phyloP scores from a whole-genome alignment of 306 rosid species.

The Alnus rubra region DNA sequence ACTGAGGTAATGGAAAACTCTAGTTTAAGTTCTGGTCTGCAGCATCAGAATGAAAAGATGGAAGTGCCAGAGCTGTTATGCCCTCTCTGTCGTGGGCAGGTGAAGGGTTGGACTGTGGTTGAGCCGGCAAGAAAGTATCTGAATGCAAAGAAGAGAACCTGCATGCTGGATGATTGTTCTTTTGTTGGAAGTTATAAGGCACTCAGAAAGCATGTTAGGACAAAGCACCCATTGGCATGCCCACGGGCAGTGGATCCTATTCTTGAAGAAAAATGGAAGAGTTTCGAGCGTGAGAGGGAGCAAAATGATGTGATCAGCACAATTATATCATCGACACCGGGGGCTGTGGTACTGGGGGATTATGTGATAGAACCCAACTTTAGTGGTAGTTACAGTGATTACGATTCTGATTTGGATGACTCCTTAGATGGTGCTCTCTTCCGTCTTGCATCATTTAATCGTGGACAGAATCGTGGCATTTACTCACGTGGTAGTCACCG shows the following conservation, averaged over 20 bases:
- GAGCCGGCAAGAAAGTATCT: conserved; percentile 79
- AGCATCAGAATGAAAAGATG: conserved; percentile 42
- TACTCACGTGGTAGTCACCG: conserved; percentile 48
- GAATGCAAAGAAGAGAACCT: conserved; percentile 85
- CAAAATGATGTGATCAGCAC: conserved; percentile 94
- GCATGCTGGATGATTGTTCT: conserved; percentile 87
- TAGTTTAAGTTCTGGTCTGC: conserved; percentile 42
- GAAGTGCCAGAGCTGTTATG: conserved; percentile 82
- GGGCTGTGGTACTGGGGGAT: conserved; percentile 91
- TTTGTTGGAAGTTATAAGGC: conserved; percentile 73
- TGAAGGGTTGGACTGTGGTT: conserved; percentile 98
- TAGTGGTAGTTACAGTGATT: conserved; percentile 51
- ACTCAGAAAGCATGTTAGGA: conserved; percentile 81
- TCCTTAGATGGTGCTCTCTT: conserved; percentile 55
- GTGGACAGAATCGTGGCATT: conserved; percentile 47
- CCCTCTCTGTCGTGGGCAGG: conserved; percentile 94
- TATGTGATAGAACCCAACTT: conserved; percentile 86
- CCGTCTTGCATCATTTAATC: conserved; percentile 47
- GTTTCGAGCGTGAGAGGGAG: conserved; percentile 84
- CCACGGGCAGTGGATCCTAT: conserved; percentile 92
- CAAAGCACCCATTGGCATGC: conserved; percentile 84
- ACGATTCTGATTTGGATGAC: conserved; percentile 64
- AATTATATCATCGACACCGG: conserved; percentile 81
- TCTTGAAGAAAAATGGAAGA: conserved; percentile 88
- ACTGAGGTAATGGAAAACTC: conserved; percentile 31